Evolutionary conservation across 2,329 filamentous ascomycete genomes (phyloP).

Genomic region (Hypomyces rosellus): DNA sequence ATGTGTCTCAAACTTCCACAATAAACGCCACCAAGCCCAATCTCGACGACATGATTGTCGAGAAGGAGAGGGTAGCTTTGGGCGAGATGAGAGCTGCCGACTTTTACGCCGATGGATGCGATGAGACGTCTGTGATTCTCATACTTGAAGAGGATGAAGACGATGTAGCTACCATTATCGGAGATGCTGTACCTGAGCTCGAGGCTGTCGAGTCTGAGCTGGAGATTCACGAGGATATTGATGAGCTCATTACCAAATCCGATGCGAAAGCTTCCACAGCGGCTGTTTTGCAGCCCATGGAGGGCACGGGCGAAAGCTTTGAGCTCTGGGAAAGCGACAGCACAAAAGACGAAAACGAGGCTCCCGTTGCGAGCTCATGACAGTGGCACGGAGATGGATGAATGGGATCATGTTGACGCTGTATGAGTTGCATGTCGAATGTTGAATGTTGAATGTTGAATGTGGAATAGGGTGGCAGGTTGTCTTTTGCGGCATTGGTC

Average conservation of each 20-base stretch:
- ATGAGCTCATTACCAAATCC: constrained; percentile 31
- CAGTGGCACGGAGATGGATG: constrained; percentile 17
- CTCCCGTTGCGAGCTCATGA: constrained; percentile 9
- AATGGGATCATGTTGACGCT: constrained; percentile 12
- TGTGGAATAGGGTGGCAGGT: too few relatives aligned
- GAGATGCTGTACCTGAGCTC: constrained; percentile 16
- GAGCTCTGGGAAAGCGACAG: constrained; percentile 68
- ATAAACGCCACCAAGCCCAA: constrained; percentile 23
- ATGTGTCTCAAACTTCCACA: constrained; percentile 52
- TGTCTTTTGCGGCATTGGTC: too few relatives aligned
- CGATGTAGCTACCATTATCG: constrained; percentile 6
- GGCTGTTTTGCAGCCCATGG: constrained; percentile 46
- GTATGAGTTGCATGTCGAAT: constrained; percentile 10
- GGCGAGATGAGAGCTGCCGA: constrained; percentile 61
- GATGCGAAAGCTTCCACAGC: constrained; percentile 36
- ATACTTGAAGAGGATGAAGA: constrained; percentile 30
- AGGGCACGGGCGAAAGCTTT: constrained; percentile 54
- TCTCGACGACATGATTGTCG: constrained; percentile 52
- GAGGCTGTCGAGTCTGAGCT: constrained; percentile 17
- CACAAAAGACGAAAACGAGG: constrained; percentile 50
- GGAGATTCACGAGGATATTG: constrained; percentile 23
- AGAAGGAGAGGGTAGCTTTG: constrained; percentile 59
- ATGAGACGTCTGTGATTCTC: constrained; percentile 55
- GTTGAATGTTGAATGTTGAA: too few relatives aligned
- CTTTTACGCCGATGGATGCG: constrained; percentile 61